These are phyloP conservation scores for Wallacemonas rigidus DNA, from an alignment of 208 protist genomes.

Conservation along the genomic window DNA sequence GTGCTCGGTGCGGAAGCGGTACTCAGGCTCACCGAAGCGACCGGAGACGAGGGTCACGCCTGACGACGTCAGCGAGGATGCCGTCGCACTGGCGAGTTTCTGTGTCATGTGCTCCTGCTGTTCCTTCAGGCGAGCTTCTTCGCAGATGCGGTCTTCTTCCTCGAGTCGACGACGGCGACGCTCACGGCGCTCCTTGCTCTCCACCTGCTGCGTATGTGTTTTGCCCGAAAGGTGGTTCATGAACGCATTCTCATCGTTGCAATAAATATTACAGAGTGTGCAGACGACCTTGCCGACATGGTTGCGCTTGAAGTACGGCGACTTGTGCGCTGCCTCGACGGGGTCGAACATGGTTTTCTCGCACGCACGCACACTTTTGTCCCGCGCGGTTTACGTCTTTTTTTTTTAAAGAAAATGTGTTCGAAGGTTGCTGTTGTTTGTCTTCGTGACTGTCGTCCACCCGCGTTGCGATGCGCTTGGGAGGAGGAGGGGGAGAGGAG, in stretches of 20 bases:
- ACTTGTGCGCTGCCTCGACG: constrained; percentile 43
- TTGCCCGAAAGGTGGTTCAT: constrained; percentile 79
- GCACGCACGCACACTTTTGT: neutral
- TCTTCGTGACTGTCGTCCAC: no score
- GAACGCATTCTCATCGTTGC: constrained; percentile 82
- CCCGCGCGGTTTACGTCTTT: no score
- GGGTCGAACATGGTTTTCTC: constrained; percentile 59
- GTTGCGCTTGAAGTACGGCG: constrained; percentile 83
- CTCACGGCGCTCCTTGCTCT: constrained; percentile 60
- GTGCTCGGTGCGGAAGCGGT: constrained; percentile 68
- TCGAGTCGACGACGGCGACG: constrained; percentile 52
- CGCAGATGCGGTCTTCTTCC: constrained; percentile 61
- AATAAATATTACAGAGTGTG: constrained; percentile 78
- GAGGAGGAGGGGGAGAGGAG: no score
- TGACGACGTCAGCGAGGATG: constrained; percentile 10
- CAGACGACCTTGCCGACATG: constrained; percentile 84
- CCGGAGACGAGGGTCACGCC: constrained; percentile 15
- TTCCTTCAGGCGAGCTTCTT: constrained; percentile 41
- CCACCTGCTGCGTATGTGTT: constrained; percentile 69
- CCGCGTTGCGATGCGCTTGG: no score
- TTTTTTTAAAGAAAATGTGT: no score
- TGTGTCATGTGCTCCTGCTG: constrained; percentile 33
- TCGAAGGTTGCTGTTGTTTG: no score
- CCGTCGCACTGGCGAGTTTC: constrained; percentile 10
- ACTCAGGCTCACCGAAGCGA: constrained; percentile 60